Evolutionary conservation across 148 eudicot genomes (phyloP).

Genomic region (Rhododendron simsii): DNA sequence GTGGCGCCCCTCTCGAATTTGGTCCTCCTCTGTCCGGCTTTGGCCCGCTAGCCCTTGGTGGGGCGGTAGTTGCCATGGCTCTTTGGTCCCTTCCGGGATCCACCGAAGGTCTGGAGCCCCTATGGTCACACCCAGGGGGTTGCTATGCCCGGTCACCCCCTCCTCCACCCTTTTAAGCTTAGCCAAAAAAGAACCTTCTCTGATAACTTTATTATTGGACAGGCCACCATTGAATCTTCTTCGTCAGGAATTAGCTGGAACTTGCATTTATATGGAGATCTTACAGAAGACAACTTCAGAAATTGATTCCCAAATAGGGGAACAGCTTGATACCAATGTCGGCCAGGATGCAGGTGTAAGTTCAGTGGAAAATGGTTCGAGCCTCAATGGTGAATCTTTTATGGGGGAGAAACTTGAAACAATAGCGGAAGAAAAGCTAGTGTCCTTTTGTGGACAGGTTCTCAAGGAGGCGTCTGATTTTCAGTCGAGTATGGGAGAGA

Average conservation of each 20-base stretch:
- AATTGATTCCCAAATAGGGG: conserved; percentile 25
- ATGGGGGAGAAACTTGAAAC: conserved; percentile 54
- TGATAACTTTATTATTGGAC: conserved; percentile 26
- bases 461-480: conserved; percentile 94
- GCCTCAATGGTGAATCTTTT: conserved; percentile 13
- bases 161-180: too few relatives aligned
- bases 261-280: conserved; percentile 81
- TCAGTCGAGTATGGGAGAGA: conserved; percentile 71
- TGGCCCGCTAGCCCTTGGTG: too few relatives aligned
- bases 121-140: too few relatives aligned
- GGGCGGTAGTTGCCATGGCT: too few relatives aligned
- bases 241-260: conserved; percentile 87
- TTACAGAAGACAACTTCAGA: conserved; percentile 79
- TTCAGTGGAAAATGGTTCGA: conserved; percentile 18
- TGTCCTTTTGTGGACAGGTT: conserved; percentile 82
- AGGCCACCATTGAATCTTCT: conserved; percentile 90
- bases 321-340: conserved; percentile 13
- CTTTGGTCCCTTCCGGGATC: too few relatives aligned
- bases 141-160: too few relatives aligned
- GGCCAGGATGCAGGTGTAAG: conserved; percentile 4
- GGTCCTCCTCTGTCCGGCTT: too few relatives aligned
- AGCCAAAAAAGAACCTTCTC: background rate
- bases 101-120: too few relatives aligned
- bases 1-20: too few relatives aligned
- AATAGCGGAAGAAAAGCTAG: conserved; percentile 82